phyloP scores from a whole-genome alignment of 2,329 filamentous ascomycete species.

The Emmonsiellopsis sp. region DNA sequence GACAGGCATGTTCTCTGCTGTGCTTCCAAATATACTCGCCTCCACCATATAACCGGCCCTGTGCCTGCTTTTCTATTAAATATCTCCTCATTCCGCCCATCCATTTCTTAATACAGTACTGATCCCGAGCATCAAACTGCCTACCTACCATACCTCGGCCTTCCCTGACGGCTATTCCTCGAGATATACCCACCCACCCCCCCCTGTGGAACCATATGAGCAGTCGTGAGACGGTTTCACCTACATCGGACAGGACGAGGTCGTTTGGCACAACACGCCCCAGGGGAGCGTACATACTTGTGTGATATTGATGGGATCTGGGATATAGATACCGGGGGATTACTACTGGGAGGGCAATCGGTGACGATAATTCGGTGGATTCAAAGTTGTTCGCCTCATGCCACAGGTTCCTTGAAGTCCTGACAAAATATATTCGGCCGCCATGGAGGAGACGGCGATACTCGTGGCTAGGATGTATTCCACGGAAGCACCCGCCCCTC shows the following conservation, averaged over 20 bases:
- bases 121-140: neutral
- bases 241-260: neutral
- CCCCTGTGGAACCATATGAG: neutral
- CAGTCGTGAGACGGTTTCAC: neutral
- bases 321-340: neutral
- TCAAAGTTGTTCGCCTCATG: neutral
- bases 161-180: neutral
- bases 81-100: no score
- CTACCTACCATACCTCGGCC: neutral
- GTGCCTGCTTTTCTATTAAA: no score
- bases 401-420: neutral
- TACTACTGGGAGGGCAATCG: neutral
- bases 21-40: neutral
- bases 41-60: no score
- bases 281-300: neutral
- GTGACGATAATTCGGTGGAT: neutral
- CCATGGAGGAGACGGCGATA: neutral
- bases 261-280: neutral
- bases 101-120: no score
- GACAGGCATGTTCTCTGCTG: neutral
- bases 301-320: neutral
- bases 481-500: conserved; percentile 40
- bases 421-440: neutral
- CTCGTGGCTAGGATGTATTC: conserved; percentile 33
- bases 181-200: neutral